phyloP scores from a whole-genome alignment of 1,284 basidiomycete genomes.

The Boletellus sp. region DNA sequence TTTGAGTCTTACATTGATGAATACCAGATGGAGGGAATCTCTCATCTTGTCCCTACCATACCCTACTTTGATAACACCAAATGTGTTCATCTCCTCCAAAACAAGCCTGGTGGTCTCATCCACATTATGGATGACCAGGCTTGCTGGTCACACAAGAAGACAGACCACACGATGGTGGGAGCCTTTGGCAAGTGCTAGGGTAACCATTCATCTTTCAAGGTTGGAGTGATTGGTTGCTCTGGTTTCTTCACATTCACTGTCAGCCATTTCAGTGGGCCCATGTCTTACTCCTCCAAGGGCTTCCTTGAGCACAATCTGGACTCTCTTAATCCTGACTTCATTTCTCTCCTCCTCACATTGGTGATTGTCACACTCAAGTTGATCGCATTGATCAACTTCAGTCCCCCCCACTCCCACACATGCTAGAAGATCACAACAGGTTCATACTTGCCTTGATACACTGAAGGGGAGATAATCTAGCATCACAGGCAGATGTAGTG shows the following conservation, averaged over 20 bases:
- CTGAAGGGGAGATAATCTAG: too few relatives aligned
- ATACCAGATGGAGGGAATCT: conserved; percentile 83
- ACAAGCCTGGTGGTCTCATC: conserved; percentile 86
- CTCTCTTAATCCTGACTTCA: conserved; percentile 88
- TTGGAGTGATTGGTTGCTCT: conserved; percentile 69
- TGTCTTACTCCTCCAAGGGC: conserved; percentile 87
- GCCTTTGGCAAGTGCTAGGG: conserved; percentile 93
- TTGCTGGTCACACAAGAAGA: conserved; percentile 85
- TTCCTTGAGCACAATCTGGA: conserved; percentile 91
- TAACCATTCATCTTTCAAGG: conserved; percentile 88
- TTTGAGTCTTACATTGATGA: conserved; percentile 80
- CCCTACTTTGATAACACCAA: conserved; percentile 92
- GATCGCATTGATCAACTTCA: too few relatives aligned
- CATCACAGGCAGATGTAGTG: too few relatives aligned
- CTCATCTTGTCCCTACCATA: conserved; percentile 64
- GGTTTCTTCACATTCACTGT: conserved; percentile 94
- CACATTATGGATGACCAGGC: conserved; percentile 99
- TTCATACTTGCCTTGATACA: too few relatives aligned
- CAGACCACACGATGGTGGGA: conserved; percentile 91
- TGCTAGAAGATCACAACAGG: too few relatives aligned
- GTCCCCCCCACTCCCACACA: too few relatives aligned
- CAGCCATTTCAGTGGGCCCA: conserved; percentile 87
- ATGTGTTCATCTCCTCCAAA: conserved; percentile 82
- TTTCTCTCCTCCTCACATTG: conserved; percentile 83
- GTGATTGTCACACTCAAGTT: too few relatives aligned